phyloP scores from a whole-genome alignment of 2,329 filamentous ascomycete species.

The Paraphaeosphaeria minitans region DNA sequence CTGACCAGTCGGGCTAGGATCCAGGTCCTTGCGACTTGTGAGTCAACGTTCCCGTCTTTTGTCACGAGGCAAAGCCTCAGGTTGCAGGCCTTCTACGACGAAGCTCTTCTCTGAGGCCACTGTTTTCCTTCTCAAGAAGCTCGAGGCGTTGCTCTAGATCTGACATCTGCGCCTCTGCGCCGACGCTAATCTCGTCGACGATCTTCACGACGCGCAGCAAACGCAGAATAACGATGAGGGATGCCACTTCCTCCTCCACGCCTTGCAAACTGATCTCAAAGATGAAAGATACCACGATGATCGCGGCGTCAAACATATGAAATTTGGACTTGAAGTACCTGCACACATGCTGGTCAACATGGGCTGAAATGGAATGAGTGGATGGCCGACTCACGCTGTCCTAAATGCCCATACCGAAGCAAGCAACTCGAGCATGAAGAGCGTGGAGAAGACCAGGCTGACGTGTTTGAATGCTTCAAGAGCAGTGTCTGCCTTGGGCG shows the following conservation, averaged over 20 bases:
- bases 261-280: conserved; percentile 67
- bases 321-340: conserved; percentile 54
- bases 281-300: conserved; percentile 66
- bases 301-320: conserved; percentile 66
- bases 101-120: conserved; percentile 51
- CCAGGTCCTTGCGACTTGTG: not conserved
- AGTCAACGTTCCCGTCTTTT: not conserved
- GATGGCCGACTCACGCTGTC: conserved; percentile 51
- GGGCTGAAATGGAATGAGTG: not conserved
- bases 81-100: conserved; percentile 11
- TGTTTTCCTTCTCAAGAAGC: conserved; percentile 57
- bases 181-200: conserved; percentile 69
- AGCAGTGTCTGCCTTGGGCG: conserved; percentile 41
- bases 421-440: conserved; percentile 69
- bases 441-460: conserved; percentile 64
- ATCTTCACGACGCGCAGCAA: conserved; percentile 74
- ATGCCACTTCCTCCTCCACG: conserved; percentile 65
- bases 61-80: not conserved
- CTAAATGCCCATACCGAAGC: conserved; percentile 67
- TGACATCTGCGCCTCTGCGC: conserved; percentile 67
- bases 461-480: conserved; percentile 55
- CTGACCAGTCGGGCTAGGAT: not conserved
- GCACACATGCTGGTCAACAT: not conserved
- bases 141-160: conserved; percentile 59
- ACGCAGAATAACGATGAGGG: conserved; percentile 68